Percentiles rank a stretch among this genome's conserved stretches.
Evolutionary conservation across 768 basidiomycete genomes (phyloP).

Genomic region (Suillus plorans): DNA sequence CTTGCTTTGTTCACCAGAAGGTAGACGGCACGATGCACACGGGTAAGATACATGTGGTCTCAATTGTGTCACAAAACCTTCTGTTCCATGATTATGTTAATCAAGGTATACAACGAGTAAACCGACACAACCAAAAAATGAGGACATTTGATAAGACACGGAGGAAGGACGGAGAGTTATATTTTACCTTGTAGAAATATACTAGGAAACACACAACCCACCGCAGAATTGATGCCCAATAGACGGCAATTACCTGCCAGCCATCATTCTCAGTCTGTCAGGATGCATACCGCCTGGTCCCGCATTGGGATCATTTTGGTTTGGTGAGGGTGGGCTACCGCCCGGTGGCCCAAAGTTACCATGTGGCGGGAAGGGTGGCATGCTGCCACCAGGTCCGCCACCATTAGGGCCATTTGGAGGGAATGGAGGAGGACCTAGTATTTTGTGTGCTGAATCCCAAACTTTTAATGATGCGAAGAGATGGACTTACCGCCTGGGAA

Average conservation of each 20-base stretch:
- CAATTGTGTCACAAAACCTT: not conserved
- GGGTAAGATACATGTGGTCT: not conserved
- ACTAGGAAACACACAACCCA: not conserved
- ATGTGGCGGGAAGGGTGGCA: constrained; percentile 31
- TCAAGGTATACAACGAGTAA: not conserved
- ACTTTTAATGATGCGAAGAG: not conserved
- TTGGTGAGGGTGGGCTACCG: constrained; percentile 45
- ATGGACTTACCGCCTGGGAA: constrained; percentile 47
- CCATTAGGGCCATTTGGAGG: constrained; percentile 37
- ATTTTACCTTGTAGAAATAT: not conserved
- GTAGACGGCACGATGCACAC: not conserved
- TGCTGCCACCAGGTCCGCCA: constrained; percentile 32
- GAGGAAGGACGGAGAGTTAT: not conserved
- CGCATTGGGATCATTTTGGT: constrained; percentile 24
- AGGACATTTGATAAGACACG: not conserved
- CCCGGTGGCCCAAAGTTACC: constrained; percentile 39
- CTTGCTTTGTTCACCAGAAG: not conserved
- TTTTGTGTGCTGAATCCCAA: constrained; percentile 5
- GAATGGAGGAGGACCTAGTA: constrained; percentile 48
- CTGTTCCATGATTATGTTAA: not conserved
- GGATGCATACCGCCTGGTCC: constrained; percentile 80
- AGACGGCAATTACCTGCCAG: constrained; percentile 23
- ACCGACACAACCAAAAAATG: not conserved
- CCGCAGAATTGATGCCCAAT: not conserved
- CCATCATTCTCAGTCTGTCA: constrained; percentile 82